Percentiles rank a stretch among this genome's conserved stretches.
These are phyloP conservation scores for Karstenula rhodostoma DNA, from an alignment of 2,329 filamentous ascomycete species.

Conservation along the genomic window DNA sequence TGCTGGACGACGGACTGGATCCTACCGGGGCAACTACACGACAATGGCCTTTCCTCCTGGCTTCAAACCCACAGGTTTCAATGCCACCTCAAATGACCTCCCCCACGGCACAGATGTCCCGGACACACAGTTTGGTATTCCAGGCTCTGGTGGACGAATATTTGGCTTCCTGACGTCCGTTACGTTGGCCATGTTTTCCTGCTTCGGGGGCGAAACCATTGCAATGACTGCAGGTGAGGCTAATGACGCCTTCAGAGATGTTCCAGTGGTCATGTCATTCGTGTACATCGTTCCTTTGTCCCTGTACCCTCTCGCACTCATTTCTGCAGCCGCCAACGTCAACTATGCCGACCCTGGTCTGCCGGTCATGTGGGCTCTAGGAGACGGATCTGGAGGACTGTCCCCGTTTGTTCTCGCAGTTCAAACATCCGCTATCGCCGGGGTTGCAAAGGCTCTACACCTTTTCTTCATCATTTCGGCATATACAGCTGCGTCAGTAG, in stretches of 20 bases:
- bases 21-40: slow-evolving; percentile 30
- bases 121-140: slow-evolving; percentile 29
- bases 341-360: slow-evolving; percentile 39
- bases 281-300: slow-evolving; percentile 40
- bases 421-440: slow-evolving; percentile 30
- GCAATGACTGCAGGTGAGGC: slow-evolving; percentile 44
- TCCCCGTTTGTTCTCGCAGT: slow-evolving; percentile 42
- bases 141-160: slow-evolving; percentile 34
- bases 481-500: slow-evolving; percentile 39
- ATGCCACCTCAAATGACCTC: slow-evolving; percentile 8
- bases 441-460: slow-evolving; percentile 33
- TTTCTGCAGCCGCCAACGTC: slow-evolving; percentile 40
- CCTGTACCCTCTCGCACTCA: slow-evolving; percentile 35
- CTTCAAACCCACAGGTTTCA: slow-evolving; percentile 35
- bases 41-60: slow-evolving; percentile 30
- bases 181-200: slow-evolving; percentile 43
- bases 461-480: slow-evolving; percentile 43
- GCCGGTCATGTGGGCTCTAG: slow-evolving; percentile 28
- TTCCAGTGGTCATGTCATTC: slow-evolving; percentile 41
- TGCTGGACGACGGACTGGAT: slow-evolving; percentile 22
- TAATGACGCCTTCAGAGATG: slow-evolving; percentile 36
- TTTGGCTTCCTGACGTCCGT: slow-evolving; percentile 43
- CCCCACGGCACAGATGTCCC: slow-evolving; percentile 19
- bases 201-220: slow-evolving; percentile 40
- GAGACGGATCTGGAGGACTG: slow-evolving; percentile 10